Percentiles rank a stretch among this genome's conserved stretches.
Conservation (phyloP, 495 filamentous ascomycete genomes). For the Cryomyces antarcticus region DNA sequence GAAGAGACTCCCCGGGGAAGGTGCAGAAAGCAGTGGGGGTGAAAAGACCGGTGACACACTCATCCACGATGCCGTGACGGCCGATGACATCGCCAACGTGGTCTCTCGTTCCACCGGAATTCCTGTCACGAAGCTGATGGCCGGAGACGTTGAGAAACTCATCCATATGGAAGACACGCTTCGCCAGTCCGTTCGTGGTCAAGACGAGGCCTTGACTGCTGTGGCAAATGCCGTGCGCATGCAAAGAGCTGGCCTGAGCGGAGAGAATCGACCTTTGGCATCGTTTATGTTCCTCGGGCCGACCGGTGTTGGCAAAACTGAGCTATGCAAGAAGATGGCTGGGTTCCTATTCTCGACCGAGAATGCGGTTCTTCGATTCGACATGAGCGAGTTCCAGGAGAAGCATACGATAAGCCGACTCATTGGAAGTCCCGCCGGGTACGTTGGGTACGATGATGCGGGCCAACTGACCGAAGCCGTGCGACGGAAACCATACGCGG, state of each 20-base stretch:
- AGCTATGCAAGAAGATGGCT: slow-evolving; percentile 91
- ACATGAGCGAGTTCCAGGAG: slow-evolving; percentile 97
- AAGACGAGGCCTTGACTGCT: slow-evolving; percentile 80
- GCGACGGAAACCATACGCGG: slow-evolving; percentile 83
- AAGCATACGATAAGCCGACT: slow-evolving; percentile 88
- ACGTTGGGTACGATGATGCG: slow-evolving; percentile 92
- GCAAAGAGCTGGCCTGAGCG: slow-evolving; percentile 79
- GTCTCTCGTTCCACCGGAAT: slow-evolving; percentile 86
- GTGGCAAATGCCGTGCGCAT: slow-evolving; percentile 86
- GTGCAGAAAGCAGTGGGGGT: slow-evolving; percentile 15
- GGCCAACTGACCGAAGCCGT: slow-evolving; percentile 94
- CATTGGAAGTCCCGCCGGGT: slow-evolving; percentile 82
- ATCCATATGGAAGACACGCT: slow-evolving; percentile 89
- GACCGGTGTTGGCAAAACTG: slow-evolving; percentile 92
- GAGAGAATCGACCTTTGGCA: slow-evolving; percentile 76
- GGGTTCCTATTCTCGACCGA: slow-evolving; percentile 84
- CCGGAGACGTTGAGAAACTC: slow-evolving; percentile 78
- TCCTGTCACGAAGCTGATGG: slow-evolving; percentile 73
- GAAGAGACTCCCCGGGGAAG: slow-evolving; percentile 58
- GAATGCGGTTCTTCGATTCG: slow-evolving; percentile 74
- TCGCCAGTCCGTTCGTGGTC: slow-evolving; percentile 66
- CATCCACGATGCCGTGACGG: slow-evolving; percentile 79
- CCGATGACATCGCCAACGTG: slow-evolving; percentile 83
- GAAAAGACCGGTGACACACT: slow-evolving; percentile 31
- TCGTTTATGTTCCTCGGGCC: slow-evolving; percentile 97